These are phyloP conservation scores for Boechera retrofracta DNA, from an alignment of 345 rosid species.

Conservation along the genomic window DNA sequence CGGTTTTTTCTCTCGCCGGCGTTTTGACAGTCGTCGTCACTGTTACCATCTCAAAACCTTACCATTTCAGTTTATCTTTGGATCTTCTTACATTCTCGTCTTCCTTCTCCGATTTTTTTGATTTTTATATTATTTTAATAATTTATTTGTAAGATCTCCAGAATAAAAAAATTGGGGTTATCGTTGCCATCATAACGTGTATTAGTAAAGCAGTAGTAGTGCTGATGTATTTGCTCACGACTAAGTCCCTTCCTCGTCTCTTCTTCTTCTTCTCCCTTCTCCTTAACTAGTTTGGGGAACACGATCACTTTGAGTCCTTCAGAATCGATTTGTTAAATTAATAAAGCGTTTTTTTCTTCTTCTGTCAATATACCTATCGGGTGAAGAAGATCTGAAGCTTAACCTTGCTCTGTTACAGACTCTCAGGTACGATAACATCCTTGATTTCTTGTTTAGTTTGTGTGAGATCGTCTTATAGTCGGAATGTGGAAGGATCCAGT, in stretches of 20 bases:
- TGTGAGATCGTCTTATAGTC: slow-evolving; percentile 7
- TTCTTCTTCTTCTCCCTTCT: slow-evolving; percentile 20
- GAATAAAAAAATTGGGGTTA: slow-evolving; percentile 32
- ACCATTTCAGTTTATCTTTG: slow-evolving; percentile 18
- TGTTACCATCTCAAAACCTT: slow-evolving; percentile 16
- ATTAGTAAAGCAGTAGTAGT: slow-evolving; percentile 46
- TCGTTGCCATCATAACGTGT: slow-evolving; percentile 46
- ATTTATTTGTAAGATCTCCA: slow-evolving; percentile 29
- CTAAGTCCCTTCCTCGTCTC: slow-evolving; percentile 48
- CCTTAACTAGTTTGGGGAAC: slow-evolving; percentile 33
- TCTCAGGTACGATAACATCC: slow-evolving; percentile 33
- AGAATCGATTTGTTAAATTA: slow-evolving; percentile 7
- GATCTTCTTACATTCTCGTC: slow-evolving; percentile 2
- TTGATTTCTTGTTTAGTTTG: background rate
- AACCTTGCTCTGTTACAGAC: slow-evolving; percentile 40
- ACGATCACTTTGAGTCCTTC: slow-evolving; percentile 32
- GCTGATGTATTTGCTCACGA: slow-evolving; percentile 58
- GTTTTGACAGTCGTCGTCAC: slow-evolving; percentile 39
- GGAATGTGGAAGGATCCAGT: background rate
- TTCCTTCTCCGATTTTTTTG: background rate
- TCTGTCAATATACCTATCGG: background rate
- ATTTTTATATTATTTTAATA: background rate
- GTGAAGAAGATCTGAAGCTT: slow-evolving; percentile 43
- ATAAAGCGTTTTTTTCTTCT: slow-evolving; percentile 28
- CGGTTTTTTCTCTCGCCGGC: slow-evolving; percentile 38